Evolutionary conservation across 768 basidiomycete species (phyloP), one percentile per base, ranked within the genome.

Genomic region (Inosperma sp.): DNA sequence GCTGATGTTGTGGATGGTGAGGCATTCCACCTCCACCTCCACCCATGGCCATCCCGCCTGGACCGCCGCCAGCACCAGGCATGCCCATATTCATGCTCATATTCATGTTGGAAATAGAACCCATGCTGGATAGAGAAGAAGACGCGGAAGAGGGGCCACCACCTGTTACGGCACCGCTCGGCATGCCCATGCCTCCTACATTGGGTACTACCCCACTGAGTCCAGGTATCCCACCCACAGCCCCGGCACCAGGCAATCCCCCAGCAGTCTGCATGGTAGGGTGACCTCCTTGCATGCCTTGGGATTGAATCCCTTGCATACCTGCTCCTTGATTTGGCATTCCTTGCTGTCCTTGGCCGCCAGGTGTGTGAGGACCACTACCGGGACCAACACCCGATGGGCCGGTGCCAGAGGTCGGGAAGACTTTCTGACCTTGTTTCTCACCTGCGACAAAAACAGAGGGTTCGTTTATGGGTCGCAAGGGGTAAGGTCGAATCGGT

Each of bases 371-470:
- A n/a, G 16, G 25, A 3, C 35, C 42, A 23, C 41, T 37, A 13
- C 8, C 21, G 19, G 26, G 25, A 17, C 27, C 39, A 30, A 22
- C 27, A 1, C 44, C 45, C 12, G 34, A 19, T 29, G 40, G 63
- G 2, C 56, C 65, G 13, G 56, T 53, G 2, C 55, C 59, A 5
- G 57, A 48, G 5, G 71, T 72, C 5, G 68, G 68, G 53, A 63
- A 78, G 1, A 78, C 80, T 59, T 88, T 88, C 64, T 87, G 83
- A 0, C 89, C 89, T 26, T 70, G 69, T 55, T 83, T 85, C 13
- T 87, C 86, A 17, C 88, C 89, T 40, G 80, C 61, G 37, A 92
- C 83, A 61, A 73, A 91, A 13, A 89, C 72, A 2, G 79, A 56
- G 1, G 85, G 83, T 54, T 90, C 86, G 53, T 77, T 82, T 34